Percentiles rank a stretch among this genome's conserved stretches.
Evolutionary conservation across 768 basidiomycete species (phyloP).

Genomic region (Suillus subaureus): DNA sequence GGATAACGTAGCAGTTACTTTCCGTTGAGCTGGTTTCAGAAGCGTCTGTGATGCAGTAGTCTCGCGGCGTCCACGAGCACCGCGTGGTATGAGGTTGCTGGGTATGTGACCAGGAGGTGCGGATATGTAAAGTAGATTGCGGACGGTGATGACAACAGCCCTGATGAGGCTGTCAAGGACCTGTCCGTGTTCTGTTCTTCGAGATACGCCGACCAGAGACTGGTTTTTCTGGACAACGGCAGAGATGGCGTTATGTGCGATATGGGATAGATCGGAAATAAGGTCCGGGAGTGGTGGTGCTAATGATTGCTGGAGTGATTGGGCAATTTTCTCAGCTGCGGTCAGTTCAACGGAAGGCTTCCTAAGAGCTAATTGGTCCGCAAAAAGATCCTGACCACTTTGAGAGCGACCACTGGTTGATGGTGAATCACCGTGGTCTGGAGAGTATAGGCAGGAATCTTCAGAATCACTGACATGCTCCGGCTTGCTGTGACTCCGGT

Average conservation of each 20-base stretch:
- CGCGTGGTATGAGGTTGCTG: conserved; percentile 51
- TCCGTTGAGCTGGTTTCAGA: conserved; percentile 79
- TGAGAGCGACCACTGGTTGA: conserved; percentile 35
- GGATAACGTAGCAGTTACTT: conserved; percentile 86
- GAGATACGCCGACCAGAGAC: conserved; percentile 44
- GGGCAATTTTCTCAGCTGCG: conserved; percentile 67
- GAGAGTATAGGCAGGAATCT: conserved; percentile 59
- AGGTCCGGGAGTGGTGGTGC: conserved; percentile 58
- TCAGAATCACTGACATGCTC: conserved; percentile 74
- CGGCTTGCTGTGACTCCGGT: conserved; percentile 32
- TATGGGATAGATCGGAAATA: conserved; percentile 61
- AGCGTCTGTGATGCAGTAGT: conserved; percentile 53
- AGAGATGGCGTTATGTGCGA: conserved; percentile 60
- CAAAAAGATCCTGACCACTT: conserved; percentile 24
- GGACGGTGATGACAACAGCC: conserved; percentile 68
- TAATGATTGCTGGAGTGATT: conserved; percentile 61
- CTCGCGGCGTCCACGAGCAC: conserved; percentile 46
- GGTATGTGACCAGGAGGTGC: conserved; percentile 66
- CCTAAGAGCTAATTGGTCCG: conserved; percentile 19
- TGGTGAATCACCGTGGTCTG: conserved; percentile 34
- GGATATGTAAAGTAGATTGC: conserved; percentile 73
- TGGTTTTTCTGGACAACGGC: conserved; percentile 62
- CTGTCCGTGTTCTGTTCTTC: conserved; percentile 55
- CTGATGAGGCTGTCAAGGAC: conserved; percentile 66
- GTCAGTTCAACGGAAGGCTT: conserved; percentile 49